Evolutionary conservation across 2,329 filamentous ascomycete genomes (phyloP).

Genomic region (Epichloe brachyelytri): DNA sequence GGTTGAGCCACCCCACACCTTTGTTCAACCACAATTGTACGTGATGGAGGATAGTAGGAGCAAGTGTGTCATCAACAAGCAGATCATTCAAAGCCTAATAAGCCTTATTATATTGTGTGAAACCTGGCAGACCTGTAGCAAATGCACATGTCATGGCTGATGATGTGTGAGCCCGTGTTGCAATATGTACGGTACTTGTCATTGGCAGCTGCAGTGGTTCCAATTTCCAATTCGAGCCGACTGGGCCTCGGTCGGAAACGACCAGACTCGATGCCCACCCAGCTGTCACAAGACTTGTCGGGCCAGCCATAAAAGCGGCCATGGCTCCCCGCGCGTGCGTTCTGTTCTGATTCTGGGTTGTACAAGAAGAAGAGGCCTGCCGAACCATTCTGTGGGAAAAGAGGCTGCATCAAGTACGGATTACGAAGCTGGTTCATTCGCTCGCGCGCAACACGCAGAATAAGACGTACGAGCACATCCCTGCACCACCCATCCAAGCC

Average conservation of each 20-base stretch:
- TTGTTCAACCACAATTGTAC: too few relatives aligned
- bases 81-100: too few relatives aligned
- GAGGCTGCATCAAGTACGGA: neutral
- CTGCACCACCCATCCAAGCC: neutral
- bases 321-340: neutral
- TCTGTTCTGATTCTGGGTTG: neutral
- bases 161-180: too few relatives aligned
- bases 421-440: neutral
- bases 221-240: constrained; percentile 5
- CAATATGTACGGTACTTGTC: too few relatives aligned
- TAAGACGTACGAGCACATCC: neutral
- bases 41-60: too few relatives aligned
- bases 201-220: neutral
- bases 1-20: too few relatives aligned
- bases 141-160: too few relatives aligned
- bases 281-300: too few relatives aligned
- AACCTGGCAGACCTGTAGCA: too few relatives aligned
- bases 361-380: too few relatives aligned
- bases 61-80: neutral
- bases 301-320: constrained; percentile 2
- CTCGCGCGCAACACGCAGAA: too few relatives aligned
- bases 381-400: neutral
- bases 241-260: constrained; percentile 6
- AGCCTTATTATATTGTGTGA: too few relatives aligned
- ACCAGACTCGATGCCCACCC: neutral